Percentiles rank a stretch among this genome's conserved stretches.
These are phyloP conservation scores for Begonia masoniana DNA, from an alignment of 306 rosid species.

Conservation along the genomic window DNA sequence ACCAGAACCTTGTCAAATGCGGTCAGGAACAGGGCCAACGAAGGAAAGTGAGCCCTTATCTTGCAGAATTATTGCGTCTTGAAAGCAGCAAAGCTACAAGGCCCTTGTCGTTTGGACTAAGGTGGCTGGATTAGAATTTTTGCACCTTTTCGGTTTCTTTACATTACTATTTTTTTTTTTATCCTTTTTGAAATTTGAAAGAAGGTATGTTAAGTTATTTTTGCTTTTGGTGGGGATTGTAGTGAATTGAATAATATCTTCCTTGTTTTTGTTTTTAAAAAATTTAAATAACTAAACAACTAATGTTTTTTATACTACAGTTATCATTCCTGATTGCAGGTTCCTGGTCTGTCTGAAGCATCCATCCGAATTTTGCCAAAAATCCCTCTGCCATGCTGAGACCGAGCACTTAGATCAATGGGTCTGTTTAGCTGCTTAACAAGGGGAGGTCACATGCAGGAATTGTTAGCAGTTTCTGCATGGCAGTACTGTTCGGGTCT, in stretches of 20 bases:
- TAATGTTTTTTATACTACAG: no score
- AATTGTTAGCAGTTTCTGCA: conserved; percentile 87
- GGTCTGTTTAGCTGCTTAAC: conserved; percentile 59
- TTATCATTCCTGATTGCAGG: conserved; percentile 49
- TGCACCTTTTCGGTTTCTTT: no score
- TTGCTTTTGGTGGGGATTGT: no score
- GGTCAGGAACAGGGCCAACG: conserved; percentile 79
- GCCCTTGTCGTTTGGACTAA: no score
- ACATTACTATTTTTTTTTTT: no score
- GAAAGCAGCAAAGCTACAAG: conserved; percentile 87
- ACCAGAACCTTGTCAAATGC: conserved; percentile 28
- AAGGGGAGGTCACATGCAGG: conserved; percentile 79
- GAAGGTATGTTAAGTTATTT: no score
- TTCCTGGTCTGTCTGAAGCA: conserved; percentile 67
- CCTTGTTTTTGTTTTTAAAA: no score
- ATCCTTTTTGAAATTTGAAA: no score
- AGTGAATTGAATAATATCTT: no score
- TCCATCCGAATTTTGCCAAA: conserved; percentile 67
- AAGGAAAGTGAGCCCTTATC: conserved; percentile 82
- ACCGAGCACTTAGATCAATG: conserved; percentile 68
- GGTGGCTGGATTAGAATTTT: no score
- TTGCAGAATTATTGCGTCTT: conserved; percentile 55
- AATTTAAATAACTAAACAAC: no score
- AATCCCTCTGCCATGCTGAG: conserved; percentile 80
- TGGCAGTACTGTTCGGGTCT: conserved; percentile 76